These are phyloP conservation scores for Saccharomycopsis guyanensis DNA, from an alignment of 805 yeast genomes.

Conservation along the genomic window DNA sequence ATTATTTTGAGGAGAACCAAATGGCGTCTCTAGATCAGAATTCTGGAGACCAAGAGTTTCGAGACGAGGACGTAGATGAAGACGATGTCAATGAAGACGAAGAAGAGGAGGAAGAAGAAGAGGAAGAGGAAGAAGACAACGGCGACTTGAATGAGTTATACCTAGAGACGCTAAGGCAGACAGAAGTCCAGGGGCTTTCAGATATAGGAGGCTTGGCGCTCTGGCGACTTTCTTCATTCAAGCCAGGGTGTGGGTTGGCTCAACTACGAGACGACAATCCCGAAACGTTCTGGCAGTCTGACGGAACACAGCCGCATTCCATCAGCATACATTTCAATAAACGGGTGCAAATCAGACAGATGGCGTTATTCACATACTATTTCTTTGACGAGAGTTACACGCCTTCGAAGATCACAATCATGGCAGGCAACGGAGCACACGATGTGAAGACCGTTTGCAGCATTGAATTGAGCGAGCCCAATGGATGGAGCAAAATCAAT, in stretches of 20 bases:
- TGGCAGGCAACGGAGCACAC: conserved; percentile 76
- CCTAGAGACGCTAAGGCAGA: conserved; percentile 32
- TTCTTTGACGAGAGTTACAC: conserved; percentile 85
- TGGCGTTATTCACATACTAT: conserved; percentile 67
- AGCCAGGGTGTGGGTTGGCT: conserved; percentile 64
- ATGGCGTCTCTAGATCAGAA: not conserved
- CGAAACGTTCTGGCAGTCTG: conserved; percentile 85
- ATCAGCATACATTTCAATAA: conserved; percentile 76
- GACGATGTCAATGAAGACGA: conserved; percentile 18
- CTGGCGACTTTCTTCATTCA: conserved; percentile 76
- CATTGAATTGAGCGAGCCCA: conserved; percentile 53
- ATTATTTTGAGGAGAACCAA: not conserved
- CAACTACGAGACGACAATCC: conserved; percentile 70
- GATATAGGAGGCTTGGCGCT: conserved; percentile 78
- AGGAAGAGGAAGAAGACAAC: conserved; percentile 3
- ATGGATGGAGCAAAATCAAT: conserved; percentile 69
- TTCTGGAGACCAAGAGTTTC: conserved; percentile 7
- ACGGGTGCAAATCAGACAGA: conserved; percentile 56
- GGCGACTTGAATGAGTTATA: conserved; percentile 9
- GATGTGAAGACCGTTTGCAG: conserved; percentile 62
- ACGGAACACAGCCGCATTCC: conserved; percentile 83
- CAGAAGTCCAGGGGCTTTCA: conserved; percentile 50
- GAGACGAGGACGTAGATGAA: conserved; percentile 19
- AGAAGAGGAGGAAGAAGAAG: conserved; percentile 13
- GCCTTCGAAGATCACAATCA: conserved; percentile 58